Percentiles rank a stretch among this genome's conserved stretches.
phyloP scores from a whole-genome alignment of 2,329 filamentous ascomycete genomes.

The Davidsoniella australis region DNA sequence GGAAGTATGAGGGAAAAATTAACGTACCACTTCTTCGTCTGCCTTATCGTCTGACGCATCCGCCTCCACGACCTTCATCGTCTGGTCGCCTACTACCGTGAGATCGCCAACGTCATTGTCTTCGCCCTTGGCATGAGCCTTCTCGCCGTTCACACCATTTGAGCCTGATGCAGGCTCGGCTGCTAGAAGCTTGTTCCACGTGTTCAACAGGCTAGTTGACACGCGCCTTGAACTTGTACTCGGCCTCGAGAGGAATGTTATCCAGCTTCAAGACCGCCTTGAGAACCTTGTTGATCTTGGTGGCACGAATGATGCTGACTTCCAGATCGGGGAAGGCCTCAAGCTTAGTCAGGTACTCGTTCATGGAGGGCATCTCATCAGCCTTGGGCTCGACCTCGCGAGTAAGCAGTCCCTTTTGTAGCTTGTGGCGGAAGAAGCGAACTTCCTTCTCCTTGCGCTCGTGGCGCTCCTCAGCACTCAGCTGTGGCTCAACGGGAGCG shows the following conservation, averaged over 20 bases:
- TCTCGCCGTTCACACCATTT: constrained; percentile 34
- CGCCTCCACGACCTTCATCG: constrained; percentile 24
- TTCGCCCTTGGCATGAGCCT: constrained; percentile 24
- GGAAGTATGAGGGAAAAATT: background rate
- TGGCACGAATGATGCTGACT: constrained; percentile 69
- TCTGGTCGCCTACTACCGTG: constrained; percentile 21
- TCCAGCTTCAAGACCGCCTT: constrained; percentile 84
- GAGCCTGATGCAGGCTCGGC: constrained; percentile 29
- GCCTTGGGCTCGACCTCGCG: constrained; percentile 74
- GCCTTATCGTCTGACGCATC: constrained; percentile 21
- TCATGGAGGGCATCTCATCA: constrained; percentile 66
- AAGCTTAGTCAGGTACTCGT: constrained; percentile 60
- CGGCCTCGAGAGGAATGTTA: constrained; percentile 71
- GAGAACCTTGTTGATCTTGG: constrained; percentile 97
- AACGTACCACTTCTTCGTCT: constrained; percentile 18
- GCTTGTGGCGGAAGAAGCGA: constrained; percentile 82
- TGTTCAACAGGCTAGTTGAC: constrained; percentile 60
- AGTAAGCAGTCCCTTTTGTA: constrained; percentile 85
- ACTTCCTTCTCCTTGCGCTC: constrained; percentile 56
- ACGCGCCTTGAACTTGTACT: constrained; percentile 79
- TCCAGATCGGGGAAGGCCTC: constrained; percentile 69
- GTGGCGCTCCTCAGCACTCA: constrained; percentile 39
- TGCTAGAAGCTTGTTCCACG: constrained; percentile 75
- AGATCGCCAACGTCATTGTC: constrained; percentile 22
- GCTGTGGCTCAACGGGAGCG: constrained; percentile 36